Evolutionary conservation across 768 basidiomycete species (phyloP).

Genomic region (Rhizopogon vinicolor): DNA sequence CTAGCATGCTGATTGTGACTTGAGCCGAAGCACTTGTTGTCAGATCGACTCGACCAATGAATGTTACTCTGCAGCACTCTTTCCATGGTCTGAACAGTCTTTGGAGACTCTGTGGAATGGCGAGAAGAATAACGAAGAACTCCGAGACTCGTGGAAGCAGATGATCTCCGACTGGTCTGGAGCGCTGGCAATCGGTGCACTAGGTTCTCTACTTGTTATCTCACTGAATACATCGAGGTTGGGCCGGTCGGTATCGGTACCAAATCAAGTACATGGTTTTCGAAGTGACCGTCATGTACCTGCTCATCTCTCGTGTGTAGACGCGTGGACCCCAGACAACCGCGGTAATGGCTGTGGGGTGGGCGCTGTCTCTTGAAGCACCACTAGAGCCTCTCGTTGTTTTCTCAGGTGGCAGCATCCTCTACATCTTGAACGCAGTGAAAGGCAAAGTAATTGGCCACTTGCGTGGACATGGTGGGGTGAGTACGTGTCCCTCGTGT

Average conservation of each 20-base stretch:
- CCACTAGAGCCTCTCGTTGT: conserved; percentile 58
- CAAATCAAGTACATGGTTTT: not conserved
- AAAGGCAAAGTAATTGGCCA: conserved; percentile 36
- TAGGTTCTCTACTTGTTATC: conserved; percentile 23
- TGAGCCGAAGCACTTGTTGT: conserved; percentile 6
- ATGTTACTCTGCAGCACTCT: conserved; percentile 38
- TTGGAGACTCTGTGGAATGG: conserved; percentile 37
- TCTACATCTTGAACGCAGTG: conserved; percentile 52
- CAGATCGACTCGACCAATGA: conserved; percentile 29
- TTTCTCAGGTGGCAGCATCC: conserved; percentile 46
- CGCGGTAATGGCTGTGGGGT: conserved; percentile 37
- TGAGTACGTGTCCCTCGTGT: conserved; percentile 29
- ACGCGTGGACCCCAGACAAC: not conserved
- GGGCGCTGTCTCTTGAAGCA: conserved; percentile 44
- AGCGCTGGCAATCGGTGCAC: conserved; percentile 45
- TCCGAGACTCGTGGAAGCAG: conserved; percentile 35
- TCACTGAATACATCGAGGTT: conserved; percentile 4
- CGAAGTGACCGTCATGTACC: not conserved
- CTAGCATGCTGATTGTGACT: not conserved
- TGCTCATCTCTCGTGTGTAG: not conserved
- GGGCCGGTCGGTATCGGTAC: not conserved
- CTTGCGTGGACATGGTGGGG: conserved; percentile 71
- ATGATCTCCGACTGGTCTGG: conserved; percentile 47
- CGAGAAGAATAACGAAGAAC: conserved; percentile 24
- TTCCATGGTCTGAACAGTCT: conserved; percentile 35